These are phyloP conservation scores for Senecio squalidus DNA, from an alignment of 140 eudicot species.

Conservation along the genomic window DNA sequence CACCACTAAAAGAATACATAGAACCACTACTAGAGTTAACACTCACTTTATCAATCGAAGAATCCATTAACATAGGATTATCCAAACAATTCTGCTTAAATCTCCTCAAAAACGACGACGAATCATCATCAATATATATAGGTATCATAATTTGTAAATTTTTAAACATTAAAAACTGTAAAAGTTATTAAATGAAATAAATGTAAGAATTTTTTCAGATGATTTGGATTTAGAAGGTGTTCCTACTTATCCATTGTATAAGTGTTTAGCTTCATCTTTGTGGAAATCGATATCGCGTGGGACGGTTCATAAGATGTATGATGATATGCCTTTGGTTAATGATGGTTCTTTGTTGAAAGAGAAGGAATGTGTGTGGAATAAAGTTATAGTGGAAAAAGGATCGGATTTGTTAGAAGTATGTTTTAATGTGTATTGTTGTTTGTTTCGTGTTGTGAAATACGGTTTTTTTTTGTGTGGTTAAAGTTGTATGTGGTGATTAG, in stretches of 20 bases:
- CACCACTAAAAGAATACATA: conserved; percentile 43
- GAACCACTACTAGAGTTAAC: conserved; percentile 52
- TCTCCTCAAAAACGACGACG: conserved; percentile 47
- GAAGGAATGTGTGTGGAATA: conserved; percentile 49
- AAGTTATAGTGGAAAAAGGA: conserved; percentile 50
- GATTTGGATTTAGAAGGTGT: conserved; percentile 45
- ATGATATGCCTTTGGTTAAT: conserved; percentile 16
- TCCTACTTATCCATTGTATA: conserved; percentile 75
- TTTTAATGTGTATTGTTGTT: conserved; percentile 9
- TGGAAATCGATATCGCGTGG: conserved; percentile 45
- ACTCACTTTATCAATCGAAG: conserved; percentile 44
- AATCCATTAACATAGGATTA: conserved; percentile 39
- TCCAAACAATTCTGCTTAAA: conserved; percentile 41
- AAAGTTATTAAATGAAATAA: no score
- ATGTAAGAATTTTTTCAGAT: conserved; percentile 27
- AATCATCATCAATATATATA: conserved; percentile 1
- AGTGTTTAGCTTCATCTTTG: conserved; percentile 62
- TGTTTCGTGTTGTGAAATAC: background rate
- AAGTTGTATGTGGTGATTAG: conserved; percentile 28
- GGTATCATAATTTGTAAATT: no score
- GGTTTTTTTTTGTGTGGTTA: background rate
- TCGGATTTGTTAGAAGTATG: conserved; percentile 49
- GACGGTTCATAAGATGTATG: conserved; percentile 17
- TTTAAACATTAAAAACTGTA: no score
- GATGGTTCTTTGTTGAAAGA: conserved; percentile 35